Base-by-base conservation (phyloP, 129 eudicot genomes). In the Flaveria robusta region DNA sequence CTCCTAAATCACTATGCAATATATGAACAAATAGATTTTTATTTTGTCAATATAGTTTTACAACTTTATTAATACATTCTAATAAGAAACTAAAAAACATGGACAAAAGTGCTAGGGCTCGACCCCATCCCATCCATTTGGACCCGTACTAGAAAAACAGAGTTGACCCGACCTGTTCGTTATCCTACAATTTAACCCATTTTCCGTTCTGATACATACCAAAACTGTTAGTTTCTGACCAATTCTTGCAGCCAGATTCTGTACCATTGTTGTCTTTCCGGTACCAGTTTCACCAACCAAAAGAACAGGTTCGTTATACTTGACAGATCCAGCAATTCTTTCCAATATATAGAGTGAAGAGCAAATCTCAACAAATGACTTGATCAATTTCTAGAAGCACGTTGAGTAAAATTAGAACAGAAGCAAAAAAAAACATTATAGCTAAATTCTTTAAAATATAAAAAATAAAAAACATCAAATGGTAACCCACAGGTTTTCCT, bases 271-370 rank as follows among this genome's bases (percentile, higher is more conserved):
- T 66, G 99, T 91, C 78, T 95, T 95, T 45, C 99, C 99, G 4
- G 99, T 89, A 76, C 99, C 99, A 68, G 99, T 95, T 81, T 95
- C 99, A 79, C 99, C 99, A 78, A 95, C 99, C 78, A 95, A 74
- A 42, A 95, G 96, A 73, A 95, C 94, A 58, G 99, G 94, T 82
- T 95, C 99, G 18, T 89, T 95, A 66, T 66, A 83, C 86, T 91
- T 86, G 43, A 87, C 91, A 77, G 99, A 89, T 79, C 88, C 85
- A 64, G 99, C 97, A 71, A 91, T 81, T 75, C 90, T 95, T 79
- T 95, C 99, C 54, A 95, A 86, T 70, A 84, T 83, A 80, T 81
- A 88, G 22, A 87, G 78, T 66, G 97, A 89, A 71, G 80, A 81
- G 62, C 91, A 93, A 51, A 87, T 84, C 86, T 86, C 86, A 66